Evolutionary conservation across 2,329 filamentous ascomycete genomes (phyloP).

Genomic region (Verticillium klebahnii): DNA sequence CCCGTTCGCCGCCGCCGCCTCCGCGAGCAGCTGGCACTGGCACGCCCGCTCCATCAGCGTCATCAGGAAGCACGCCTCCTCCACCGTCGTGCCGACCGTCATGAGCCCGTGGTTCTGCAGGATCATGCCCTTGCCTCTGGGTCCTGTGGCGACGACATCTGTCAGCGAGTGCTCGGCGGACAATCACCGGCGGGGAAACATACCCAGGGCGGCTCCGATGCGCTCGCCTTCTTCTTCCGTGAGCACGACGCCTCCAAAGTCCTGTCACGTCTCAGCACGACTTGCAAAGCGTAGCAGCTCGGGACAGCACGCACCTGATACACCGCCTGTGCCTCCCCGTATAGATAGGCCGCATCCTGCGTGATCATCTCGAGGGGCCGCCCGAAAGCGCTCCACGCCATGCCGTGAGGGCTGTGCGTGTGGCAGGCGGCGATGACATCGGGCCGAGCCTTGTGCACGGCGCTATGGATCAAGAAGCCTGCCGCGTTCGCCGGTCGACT

Average conservation of each 20-base stretch:
- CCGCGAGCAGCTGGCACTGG: conserved; percentile 61
- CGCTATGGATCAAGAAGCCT: conserved; percentile 65
- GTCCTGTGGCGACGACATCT: conserved; percentile 26
- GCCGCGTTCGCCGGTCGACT: conserved; percentile 55
- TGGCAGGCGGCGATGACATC: conserved; percentile 66
- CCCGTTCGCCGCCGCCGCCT: conserved; percentile 45
- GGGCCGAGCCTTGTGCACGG: conserved; percentile 59
- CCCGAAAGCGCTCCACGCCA: conserved; percentile 64
- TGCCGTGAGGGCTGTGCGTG: conserved; percentile 60
- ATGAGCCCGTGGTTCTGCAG: conserved; percentile 69
- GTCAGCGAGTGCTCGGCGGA: conserved; percentile 46
- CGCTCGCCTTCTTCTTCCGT: conserved; percentile 35
- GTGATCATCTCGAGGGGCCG: conserved; percentile 65
- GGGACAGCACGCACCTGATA: background rate
- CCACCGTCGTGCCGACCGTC: conserved; percentile 66
- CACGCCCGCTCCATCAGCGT: conserved; percentile 65
- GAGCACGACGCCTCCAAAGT: conserved; percentile 38
- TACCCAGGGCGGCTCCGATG: conserved; percentile 13
- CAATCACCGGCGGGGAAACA: conserved; percentile 28
- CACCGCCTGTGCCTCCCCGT: conserved; percentile 30
- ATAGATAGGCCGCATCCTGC: conserved; percentile 62
- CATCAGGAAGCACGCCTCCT: conserved; percentile 70
- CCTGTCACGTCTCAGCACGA: background rate
- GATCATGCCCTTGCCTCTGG: conserved; percentile 54
- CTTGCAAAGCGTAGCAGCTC: conserved; percentile 19